phyloP scores from a whole-genome alignment of 2,329 filamentous ascomycete genomes.

The Sclerotinia minor region DNA sequence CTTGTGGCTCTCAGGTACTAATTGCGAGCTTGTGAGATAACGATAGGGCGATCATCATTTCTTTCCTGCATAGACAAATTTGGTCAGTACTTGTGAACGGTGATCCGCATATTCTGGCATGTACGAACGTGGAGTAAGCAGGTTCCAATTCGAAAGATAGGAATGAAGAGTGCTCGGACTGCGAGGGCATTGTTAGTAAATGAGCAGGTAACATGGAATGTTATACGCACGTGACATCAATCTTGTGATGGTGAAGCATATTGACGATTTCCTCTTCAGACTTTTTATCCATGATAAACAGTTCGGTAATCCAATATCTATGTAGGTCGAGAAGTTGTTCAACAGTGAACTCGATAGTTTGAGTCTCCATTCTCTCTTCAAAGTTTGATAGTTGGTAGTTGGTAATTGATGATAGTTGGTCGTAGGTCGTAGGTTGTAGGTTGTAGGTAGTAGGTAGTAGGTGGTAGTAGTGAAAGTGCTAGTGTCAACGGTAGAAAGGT shows the following conservation, averaged over 20 bases:
- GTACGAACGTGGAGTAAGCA: slow-evolving; percentile 21
- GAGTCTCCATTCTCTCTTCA: slow-evolving; percentile 20
- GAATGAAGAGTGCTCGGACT: slow-evolving; percentile 12
- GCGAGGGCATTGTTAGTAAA: not conserved
- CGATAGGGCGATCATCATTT: slow-evolving; percentile 1
- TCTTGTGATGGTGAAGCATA: slow-evolving; percentile 21
- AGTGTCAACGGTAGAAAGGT: slow-evolving; percentile 12
- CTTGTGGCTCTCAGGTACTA: not conserved
- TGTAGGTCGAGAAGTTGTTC: slow-evolving; percentile 24
- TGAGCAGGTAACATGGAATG: not conserved
- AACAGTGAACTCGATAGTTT: slow-evolving; percentile 24
- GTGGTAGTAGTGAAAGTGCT: not conserved
- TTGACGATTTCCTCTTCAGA: slow-evolving; percentile 26
- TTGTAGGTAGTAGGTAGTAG: no score
- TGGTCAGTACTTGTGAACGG: slow-evolving; percentile 1
- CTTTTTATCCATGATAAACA: slow-evolving; percentile 20
- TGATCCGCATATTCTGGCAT: not conserved
- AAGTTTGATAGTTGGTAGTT: not conserved
- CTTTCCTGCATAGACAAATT: slow-evolving; percentile 11
- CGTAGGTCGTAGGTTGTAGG: no score
- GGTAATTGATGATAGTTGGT: no score
- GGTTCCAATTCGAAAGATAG: slow-evolving; percentile 21
- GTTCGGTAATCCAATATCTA: slow-evolving; percentile 25
- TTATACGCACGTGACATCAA: slow-evolving; percentile 18
- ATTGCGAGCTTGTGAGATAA: not conserved